These are phyloP conservation scores for Calocybe gangraenosa DNA, from an alignment of 768 basidiomycete genomes.

Conservation along the genomic window DNA sequence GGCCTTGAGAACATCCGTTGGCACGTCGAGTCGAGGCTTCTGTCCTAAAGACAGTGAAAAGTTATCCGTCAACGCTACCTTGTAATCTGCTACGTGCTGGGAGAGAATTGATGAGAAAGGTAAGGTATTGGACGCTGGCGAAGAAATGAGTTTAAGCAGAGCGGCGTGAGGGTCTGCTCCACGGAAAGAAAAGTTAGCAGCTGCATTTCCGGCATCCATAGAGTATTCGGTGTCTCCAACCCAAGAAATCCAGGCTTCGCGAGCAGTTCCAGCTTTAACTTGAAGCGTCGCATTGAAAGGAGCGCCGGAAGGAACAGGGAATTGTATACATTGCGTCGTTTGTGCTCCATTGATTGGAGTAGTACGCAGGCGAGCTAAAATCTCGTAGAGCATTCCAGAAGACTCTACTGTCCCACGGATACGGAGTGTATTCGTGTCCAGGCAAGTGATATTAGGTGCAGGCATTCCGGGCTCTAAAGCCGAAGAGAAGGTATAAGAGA, in stretches of 20 bases:
- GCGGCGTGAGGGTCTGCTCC: slow-evolving; percentile 55
- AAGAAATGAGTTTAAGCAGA: slow-evolving; percentile 35
- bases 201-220: slow-evolving; percentile 54
- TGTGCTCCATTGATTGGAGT: slow-evolving; percentile 14
- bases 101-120: slow-evolving; percentile 37
- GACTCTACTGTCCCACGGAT: slow-evolving; percentile 44
- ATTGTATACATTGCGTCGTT: slow-evolving; percentile 26
- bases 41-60: slow-evolving; percentile 64
- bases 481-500: slow-evolving; percentile 47
- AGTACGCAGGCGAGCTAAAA: slow-evolving; percentile 45
- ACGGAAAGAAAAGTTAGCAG: slow-evolving; percentile 56
- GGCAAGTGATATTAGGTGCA: slow-evolving; percentile 56
- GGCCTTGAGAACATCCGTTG: slow-evolving; percentile 55
- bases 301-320: slow-evolving; percentile 24
- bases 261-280: slow-evolving; percentile 35
- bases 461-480: slow-evolving; percentile 44
- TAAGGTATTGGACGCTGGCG: slow-evolving; percentile 16
- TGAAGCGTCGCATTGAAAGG: slow-evolving; percentile 42
- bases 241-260: slow-evolving; percentile 66
- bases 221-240: slow-evolving; percentile 71
- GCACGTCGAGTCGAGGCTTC: slow-evolving; percentile 42
- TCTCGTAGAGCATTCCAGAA: slow-evolving; percentile 66
- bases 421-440: slow-evolving; percentile 49
- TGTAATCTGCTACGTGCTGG: slow-evolving; percentile 50
- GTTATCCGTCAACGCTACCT: slow-evolving; percentile 30